phyloP scores from a whole-genome alignment of 2,329 filamentous ascomycete genomes.

The Penicillium sp. region DNA sequence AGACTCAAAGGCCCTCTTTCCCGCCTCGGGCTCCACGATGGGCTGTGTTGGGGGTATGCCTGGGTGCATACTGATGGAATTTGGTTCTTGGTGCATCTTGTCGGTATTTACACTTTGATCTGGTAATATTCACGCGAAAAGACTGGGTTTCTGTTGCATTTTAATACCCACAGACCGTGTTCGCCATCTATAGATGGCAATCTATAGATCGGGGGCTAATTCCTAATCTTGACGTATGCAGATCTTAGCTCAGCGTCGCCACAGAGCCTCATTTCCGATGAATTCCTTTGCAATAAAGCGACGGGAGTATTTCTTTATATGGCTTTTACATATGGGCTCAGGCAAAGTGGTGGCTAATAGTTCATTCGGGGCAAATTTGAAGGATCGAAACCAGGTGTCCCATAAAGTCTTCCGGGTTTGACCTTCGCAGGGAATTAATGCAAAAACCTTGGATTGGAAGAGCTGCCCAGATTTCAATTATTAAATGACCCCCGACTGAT shows the following conservation, averaged over 20 bases:
- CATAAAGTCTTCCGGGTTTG: too few species aligned
- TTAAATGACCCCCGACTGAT: background rate
- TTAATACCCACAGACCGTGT: background rate
- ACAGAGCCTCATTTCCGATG: slow-evolving; percentile 5
- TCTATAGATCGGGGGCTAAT: slow-evolving; percentile 12
- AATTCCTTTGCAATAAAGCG: slow-evolving; percentile 4
- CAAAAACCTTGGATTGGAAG: background rate
- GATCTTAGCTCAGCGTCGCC: slow-evolving; percentile 21
- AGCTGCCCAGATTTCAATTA: background rate
- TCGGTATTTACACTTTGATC: background rate
- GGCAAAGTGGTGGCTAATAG: background rate
- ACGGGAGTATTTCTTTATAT: background rate
- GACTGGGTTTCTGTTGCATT: background rate
- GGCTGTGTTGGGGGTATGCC: slow-evolving; percentile 7
- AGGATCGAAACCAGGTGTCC: background rate
- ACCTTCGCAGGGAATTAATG: background rate
- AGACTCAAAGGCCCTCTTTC: background rate
- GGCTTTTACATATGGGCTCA: background rate
- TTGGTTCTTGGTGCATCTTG: slow-evolving; percentile 4
- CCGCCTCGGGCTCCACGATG: background rate
- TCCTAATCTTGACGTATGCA: slow-evolving; percentile 27
- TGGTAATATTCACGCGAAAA: background rate
- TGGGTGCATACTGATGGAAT: slow-evolving; percentile 1
- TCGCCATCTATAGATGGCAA: slow-evolving; percentile 6
- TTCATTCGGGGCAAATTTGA: background rate